phyloP scores from a whole-genome alignment of 1,284 basidiomycete genomes.

The Coniferiporia sulphurascens region DNA sequence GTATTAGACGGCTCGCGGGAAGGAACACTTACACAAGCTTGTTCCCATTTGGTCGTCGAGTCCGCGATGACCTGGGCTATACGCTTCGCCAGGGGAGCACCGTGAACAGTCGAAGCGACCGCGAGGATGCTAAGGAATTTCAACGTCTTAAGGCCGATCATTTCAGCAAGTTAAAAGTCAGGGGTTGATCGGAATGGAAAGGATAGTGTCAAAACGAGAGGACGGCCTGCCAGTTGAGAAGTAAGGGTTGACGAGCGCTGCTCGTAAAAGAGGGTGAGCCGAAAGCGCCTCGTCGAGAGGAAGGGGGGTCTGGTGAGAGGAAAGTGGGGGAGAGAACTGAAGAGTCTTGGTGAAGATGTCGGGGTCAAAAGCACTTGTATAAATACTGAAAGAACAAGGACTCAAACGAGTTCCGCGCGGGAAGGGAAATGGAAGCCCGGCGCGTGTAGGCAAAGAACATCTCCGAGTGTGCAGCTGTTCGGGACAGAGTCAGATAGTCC shows the following conservation, averaged over 20 bases:
- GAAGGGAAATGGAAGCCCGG: background rate
- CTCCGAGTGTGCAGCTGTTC: no score
- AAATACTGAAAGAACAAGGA: background rate
- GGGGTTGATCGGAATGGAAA: background rate
- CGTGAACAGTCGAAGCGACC: constrained; percentile 16
- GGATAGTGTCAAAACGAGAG: background rate
- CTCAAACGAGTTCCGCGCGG: background rate
- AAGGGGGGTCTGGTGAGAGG: no score
- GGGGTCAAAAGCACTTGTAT: background rate
- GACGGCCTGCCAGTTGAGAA: background rate
- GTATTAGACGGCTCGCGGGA: background rate
- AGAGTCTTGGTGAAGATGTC: background rate
- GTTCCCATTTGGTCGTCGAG: constrained; percentile 38
- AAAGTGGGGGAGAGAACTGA: background rate
- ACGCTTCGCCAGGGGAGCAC: constrained; percentile 33
- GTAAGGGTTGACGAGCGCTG: background rate
- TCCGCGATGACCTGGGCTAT: constrained; percentile 40
- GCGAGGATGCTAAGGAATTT: background rate
- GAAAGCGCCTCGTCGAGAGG: background rate
- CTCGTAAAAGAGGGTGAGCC: background rate
- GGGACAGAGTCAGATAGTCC: no score
- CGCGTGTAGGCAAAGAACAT: background rate
- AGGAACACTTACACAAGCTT: constrained; percentile 37
- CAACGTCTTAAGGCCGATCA: background rate
- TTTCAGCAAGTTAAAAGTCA: background rate